Percentiles rank a stretch among this genome's conserved stretches.
Evolutionary conservation across 306 rosid species (phyloP).

Genomic region (Oxytropis ochrocephala): DNA sequence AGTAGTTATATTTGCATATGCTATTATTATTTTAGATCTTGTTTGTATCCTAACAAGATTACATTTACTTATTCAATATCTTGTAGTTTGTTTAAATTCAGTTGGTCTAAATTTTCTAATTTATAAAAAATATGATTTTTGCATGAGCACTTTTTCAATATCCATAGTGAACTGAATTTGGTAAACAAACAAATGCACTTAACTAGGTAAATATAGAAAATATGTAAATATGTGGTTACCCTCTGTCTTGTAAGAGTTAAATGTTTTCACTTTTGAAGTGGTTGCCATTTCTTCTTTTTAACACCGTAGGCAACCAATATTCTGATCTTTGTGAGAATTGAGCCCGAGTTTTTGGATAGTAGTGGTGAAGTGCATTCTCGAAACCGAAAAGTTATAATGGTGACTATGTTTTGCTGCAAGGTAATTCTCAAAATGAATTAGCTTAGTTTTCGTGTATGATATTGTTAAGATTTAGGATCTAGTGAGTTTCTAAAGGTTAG

Average conservation of each 20-base stretch:
- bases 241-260: background rate
- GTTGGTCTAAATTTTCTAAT: background rate
- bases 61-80: background rate
- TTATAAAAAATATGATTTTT: background rate
- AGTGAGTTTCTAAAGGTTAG: background rate
- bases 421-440: constrained; percentile 14
- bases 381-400: constrained; percentile 6
- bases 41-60: background rate
- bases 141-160: background rate
- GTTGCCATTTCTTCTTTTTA: background rate
- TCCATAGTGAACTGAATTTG: background rate
- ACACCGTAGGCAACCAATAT: constrained; percentile 5
- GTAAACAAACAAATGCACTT: background rate
- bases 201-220: background rate
- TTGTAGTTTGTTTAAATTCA: background rate
- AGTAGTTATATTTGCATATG: background rate
- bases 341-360: constrained; percentile 18
- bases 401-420: constrained; percentile 33
- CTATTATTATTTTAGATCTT: background rate
- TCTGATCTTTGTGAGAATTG: constrained; percentile 26
- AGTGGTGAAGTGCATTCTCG: constrained; percentile 32
- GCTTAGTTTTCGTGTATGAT: background rate
- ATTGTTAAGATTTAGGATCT: background rate
- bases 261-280: background rate
- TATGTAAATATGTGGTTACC: background rate